These are phyloP conservation scores for Sanghuangporus baumii DNA, from an alignment of 1,284 basidiomycete genomes.

Conservation along the genomic window DNA sequence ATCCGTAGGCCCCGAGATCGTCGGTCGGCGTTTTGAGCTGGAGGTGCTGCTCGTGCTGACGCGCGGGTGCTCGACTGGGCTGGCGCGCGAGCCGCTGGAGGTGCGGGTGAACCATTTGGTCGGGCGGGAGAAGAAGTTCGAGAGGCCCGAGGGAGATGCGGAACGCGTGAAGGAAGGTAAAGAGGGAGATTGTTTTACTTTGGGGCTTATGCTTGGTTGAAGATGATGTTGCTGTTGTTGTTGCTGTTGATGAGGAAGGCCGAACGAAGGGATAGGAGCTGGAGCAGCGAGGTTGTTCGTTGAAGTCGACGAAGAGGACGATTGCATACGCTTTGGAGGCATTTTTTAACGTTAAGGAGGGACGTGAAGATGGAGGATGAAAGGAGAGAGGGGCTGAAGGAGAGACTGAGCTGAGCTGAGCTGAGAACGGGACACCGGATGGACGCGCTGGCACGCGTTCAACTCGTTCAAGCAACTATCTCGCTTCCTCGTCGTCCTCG, in stretches of 20 bases:
- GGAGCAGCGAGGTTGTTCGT: constrained; percentile 7
- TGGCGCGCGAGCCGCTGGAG: constrained; percentile 32
- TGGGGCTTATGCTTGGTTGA: background rate
- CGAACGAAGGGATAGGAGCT: background rate
- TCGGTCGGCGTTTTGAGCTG: constrained; percentile 47
- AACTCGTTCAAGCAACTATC: background rate
- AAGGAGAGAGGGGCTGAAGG: background rate
- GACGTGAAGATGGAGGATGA: background rate
- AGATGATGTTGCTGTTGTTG: background rate
- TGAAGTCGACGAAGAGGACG: constrained; percentile 1
- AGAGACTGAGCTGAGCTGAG: too few relatives aligned
- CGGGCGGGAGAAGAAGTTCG: constrained; percentile 40
- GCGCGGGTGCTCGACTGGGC: constrained; percentile 39
- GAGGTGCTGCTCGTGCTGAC: constrained; percentile 40
- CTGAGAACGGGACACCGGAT: background rate
- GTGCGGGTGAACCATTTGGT: constrained; percentile 43
- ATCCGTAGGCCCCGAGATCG: constrained; percentile 78
- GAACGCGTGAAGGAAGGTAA: constrained; percentile 26
- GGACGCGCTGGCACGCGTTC: background rate
- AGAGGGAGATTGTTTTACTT: constrained; percentile 17
- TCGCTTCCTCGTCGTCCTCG: background rate
- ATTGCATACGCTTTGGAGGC: constrained; percentile 10
- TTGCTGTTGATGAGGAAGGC: constrained; percentile 1
- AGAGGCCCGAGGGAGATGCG: constrained; percentile 32
- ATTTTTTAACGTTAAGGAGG: constrained; percentile 3